These are phyloP conservation scores for Neurospora sp. DNA, from an alignment of 2,329 filamentous ascomycete genomes.

Conservation along the genomic window DNA sequence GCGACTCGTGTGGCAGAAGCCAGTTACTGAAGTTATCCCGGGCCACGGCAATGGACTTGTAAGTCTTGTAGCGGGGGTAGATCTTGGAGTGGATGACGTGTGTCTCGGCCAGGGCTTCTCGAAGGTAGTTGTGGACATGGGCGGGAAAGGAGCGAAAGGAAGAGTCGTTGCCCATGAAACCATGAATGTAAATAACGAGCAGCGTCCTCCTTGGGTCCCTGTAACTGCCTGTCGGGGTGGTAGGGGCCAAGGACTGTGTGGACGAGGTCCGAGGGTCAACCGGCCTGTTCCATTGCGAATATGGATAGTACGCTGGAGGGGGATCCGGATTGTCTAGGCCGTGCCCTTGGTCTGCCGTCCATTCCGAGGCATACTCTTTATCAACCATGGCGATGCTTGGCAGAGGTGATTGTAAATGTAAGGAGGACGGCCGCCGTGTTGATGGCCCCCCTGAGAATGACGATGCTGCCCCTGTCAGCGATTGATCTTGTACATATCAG, in stretches of 20 bases:
- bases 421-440: neutral
- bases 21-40: slow-evolving; percentile 76
- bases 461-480: neutral
- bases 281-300: slow-evolving; percentile 9
- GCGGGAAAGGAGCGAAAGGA: slow-evolving; percentile 84
- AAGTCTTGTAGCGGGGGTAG: slow-evolving; percentile 71
- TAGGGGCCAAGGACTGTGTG: slow-evolving; percentile 33
- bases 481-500: neutral
- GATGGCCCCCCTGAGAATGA: neutral
- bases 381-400: neutral
- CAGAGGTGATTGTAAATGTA: neutral
- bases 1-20: slow-evolving; percentile 67
- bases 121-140: slow-evolving; percentile 70
- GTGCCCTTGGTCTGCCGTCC: neutral
- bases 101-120: slow-evolving; percentile 55
- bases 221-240: slow-evolving; percentile 21
- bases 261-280: slow-evolving; percentile 40
- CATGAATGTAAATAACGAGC: slow-evolving; percentile 77
- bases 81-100: slow-evolving; percentile 82
- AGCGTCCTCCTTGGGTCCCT: slow-evolving; percentile 40
- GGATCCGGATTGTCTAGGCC: neutral
- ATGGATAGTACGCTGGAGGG: neutral
- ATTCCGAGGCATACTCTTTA: neutral
- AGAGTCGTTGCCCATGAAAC: slow-evolving; percentile 80
- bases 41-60: slow-evolving; percentile 61